Evolutionary conservation across 441 rosid genomes (phyloP), one percentile per base, ranked within the genome.

Genomic region (Populus tomentosa): DNA sequence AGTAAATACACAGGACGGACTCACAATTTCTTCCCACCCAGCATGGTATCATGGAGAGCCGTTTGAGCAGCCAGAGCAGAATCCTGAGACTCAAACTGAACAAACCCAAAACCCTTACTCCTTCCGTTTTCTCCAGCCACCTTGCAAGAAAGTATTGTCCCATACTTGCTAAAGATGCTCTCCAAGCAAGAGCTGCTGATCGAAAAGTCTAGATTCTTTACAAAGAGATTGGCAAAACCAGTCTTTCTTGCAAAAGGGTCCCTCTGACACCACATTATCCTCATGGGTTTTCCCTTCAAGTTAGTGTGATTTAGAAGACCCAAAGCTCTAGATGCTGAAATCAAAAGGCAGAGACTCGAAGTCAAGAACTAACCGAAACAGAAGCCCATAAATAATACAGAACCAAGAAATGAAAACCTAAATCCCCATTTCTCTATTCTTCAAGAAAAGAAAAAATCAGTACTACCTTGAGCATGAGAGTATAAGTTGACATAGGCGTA

Each of bases 41-140:
- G 69, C 72, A 73, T 38, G 10, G 88, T 79, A 72, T 84, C 88
- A 81, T 91, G 92, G 66, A 88, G 90, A 28, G 86, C 82, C 62
- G 62, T 71, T 5, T 82, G 82, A 80, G 93, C 96, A 80, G 84
- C 75, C 74, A 66, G 75, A 75, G 93, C 93, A 46, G 93, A 90
- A 70, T 83, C 87, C 80, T 90, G 90, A 0, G 87, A 84, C 72
- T 80, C 84, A 82, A 91, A 90, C 85, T 90, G 94, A 68, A 91
- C 97, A 70, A 84, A 91, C 11, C 92, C 93, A 72, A 85, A 91
- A 40, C 95, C 92, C 77, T 87, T 87, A 68, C 93, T 87, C n/a
- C 72, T 81, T 14, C 92, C 92, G 76, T 85, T 78, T 79, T 91
- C 91, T 79, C 85, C 90, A 62, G 72, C 92, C 68, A 89, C 91